These are phyloP conservation scores for Cichorium intybus DNA, from an alignment of 140 eudicot species.

Conservation along the genomic window DNA sequence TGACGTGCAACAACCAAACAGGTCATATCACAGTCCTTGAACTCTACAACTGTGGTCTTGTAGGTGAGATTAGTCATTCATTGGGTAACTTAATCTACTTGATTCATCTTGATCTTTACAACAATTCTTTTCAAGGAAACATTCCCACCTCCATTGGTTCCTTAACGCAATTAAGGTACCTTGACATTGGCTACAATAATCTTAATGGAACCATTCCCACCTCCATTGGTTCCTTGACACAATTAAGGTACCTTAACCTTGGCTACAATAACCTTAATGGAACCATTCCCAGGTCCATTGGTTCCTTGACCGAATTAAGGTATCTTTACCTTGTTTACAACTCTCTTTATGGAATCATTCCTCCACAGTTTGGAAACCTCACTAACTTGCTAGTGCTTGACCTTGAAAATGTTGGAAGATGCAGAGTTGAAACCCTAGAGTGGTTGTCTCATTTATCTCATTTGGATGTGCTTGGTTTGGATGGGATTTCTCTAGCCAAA, in stretches of 20 bases:
- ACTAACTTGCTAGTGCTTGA: neutral
- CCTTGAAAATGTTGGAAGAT: neutral
- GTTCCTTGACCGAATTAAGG: neutral
- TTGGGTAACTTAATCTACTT: neutral
- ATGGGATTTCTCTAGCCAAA: neutral
- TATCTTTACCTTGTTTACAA: neutral
- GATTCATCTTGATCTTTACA: neutral
- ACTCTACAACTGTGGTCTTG: no score
- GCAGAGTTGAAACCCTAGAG: neutral
- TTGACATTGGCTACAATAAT: slow-evolving; percentile 12
- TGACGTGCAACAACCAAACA: slow-evolving; percentile 14
- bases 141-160: slow-evolving; percentile 42
- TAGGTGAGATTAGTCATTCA: neutral
- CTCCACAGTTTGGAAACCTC: slow-evolving; percentile 19
- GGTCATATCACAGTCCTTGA: neutral
- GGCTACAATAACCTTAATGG: neutral
- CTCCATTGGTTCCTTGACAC: neutral
- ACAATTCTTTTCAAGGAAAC: neutral
- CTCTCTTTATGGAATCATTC: neutral
- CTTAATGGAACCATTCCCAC: no score
- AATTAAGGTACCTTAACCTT: neutral
- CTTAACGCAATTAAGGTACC: slow-evolving; percentile 13
- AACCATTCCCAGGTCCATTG: neutral
- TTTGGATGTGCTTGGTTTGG: neutral
- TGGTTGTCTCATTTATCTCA: neutral